Evolutionary conservation across 305 asterid genomes (phyloP).

Genomic region (Fraxinus ornus): DNA sequence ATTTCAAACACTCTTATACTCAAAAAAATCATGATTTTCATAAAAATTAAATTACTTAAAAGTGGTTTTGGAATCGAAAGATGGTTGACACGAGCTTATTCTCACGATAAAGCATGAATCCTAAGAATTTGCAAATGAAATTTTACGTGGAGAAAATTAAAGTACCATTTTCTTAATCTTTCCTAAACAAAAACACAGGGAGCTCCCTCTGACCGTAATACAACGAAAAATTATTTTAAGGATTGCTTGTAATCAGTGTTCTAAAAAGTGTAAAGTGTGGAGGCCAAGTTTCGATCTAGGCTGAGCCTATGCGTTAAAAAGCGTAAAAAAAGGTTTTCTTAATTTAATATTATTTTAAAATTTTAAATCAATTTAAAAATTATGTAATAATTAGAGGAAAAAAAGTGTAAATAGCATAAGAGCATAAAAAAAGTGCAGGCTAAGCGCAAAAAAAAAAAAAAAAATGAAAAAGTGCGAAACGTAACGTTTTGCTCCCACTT

Average conservation of each 20-base stretch:
- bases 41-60: background rate
- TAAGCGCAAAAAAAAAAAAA: too few relatives aligned
- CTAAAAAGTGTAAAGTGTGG: too few relatives aligned
- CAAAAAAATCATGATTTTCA: background rate
- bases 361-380: too few relatives aligned
- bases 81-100: background rate
- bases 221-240: slow-evolving; percentile 14
- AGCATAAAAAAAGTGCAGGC: too few relatives aligned
- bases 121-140: slow-evolving; percentile 20
- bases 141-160: slow-evolving; percentile 7
- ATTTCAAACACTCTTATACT: background rate
- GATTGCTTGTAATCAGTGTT: slow-evolving; percentile 9
- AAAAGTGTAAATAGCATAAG: too few relatives aligned
- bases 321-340: too few relatives aligned
- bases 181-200: slow-evolving; percentile 36
- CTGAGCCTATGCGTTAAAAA: too few relatives aligned
- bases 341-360: too few relatives aligned
- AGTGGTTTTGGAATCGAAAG: background rate
- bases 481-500: too few relatives aligned
- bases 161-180: slow-evolving; percentile 1
- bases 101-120: slow-evolving; percentile 11
- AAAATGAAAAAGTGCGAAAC: too few relatives aligned
- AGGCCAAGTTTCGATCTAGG: too few relatives aligned
- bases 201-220: slow-evolving; percentile 31
- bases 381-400: too few relatives aligned